Evolutionary conservation across 257 asterid genomes (phyloP).

Genomic region (Coffea eugenioides): DNA sequence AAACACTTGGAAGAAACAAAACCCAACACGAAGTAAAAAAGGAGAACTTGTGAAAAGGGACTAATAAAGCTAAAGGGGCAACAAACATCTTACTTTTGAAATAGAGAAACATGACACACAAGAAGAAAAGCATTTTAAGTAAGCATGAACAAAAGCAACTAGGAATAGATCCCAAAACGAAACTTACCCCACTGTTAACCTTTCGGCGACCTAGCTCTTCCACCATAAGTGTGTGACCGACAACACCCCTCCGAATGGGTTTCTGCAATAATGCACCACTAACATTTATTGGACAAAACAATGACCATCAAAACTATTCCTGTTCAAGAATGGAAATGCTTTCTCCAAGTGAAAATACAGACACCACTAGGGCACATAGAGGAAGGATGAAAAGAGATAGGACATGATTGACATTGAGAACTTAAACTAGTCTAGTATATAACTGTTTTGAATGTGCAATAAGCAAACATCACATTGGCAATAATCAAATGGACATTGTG

Average conservation of each 20-base stretch:
- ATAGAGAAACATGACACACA: neutral
- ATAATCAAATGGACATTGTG: neutral
- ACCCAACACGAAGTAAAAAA: neutral
- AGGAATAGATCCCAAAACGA: slow-evolving; percentile 5
- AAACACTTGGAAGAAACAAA: neutral
- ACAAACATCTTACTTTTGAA: neutral
- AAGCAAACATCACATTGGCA: neutral
- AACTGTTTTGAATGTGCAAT: too few relatives aligned
- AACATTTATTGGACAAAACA: neutral
- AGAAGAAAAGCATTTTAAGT: neutral
- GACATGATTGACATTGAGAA: neutral
- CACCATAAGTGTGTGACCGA: slow-evolving; percentile 84
- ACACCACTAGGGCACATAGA: neutral
- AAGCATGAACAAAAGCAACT: slow-evolving; percentile 12
- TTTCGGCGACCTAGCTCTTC: slow-evolving; percentile 89
- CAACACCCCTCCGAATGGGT: slow-evolving; percentile 89
- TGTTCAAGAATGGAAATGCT: neutral
- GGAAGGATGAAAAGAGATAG: neutral
- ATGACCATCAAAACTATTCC: neutral
- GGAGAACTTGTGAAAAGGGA: neutral
- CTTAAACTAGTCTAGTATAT: neutral
- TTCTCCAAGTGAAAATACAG: neutral
- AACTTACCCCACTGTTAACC: slow-evolving; percentile 69
- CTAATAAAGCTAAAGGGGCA: neutral
- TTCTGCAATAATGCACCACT: slow-evolving; percentile 50